Percentiles rank a stretch among this genome's conserved stretches.
Conservation (phyloP, 495 filamentous ascomycete species). For the Massariosphaeria phaeospora region DNA sequence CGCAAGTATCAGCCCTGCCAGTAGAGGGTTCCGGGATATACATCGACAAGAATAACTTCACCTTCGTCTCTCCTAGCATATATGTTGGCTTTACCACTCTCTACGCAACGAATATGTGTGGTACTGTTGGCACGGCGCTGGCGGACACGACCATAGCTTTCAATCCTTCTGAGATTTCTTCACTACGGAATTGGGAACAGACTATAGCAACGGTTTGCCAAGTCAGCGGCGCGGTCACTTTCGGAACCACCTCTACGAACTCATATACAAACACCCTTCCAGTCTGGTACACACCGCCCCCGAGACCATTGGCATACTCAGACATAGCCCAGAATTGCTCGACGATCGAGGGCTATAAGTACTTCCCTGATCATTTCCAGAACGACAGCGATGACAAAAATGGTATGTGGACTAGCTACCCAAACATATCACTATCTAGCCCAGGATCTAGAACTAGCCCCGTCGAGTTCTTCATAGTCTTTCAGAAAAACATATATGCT, state of each 20-base stretch:
- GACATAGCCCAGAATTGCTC: constrained; percentile 24
- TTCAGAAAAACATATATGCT: not conserved
- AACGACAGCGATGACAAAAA: no score
- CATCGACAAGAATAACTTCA: constrained; percentile 21
- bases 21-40: constrained; percentile 8
- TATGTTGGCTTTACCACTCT: constrained; percentile 23
- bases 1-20: not conserved
- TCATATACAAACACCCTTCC: no score
- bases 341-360: constrained; percentile 15
- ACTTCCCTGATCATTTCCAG: no score
- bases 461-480: no score
- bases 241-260: no score
- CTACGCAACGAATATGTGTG: constrained; percentile 10
- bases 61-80: constrained; percentile 20
- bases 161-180: constrained; percentile 12
- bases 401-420: no score
- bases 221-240: no score
- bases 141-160: constrained; percentile 17
- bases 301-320: constrained; percentile 4
- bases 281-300: not conserved
- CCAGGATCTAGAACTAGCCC: no score
- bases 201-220: no score
- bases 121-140: not conserved
- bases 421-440: no score
- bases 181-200: no score